These are phyloP conservation scores for Medicago arabica DNA, from an alignment of 306 rosid genomes.

Conservation along the genomic window DNA sequence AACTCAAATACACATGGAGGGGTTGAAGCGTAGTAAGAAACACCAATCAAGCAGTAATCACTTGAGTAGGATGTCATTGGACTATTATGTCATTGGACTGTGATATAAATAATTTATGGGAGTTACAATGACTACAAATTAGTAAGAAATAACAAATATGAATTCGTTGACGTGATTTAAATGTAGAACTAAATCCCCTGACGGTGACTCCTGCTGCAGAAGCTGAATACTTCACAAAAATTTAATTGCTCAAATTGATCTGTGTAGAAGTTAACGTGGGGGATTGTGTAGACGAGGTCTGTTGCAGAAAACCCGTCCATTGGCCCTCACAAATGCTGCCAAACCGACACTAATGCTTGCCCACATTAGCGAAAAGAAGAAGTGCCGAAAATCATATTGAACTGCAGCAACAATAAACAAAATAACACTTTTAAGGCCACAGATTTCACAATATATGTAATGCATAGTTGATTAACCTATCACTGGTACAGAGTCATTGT, in stretches of 20 bases:
- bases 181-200: constrained; percentile 28
- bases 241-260: constrained; percentile 27
- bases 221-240: constrained; percentile 34
- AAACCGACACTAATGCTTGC: constrained; percentile 74
- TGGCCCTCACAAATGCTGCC: constrained; percentile 88
- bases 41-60: constrained; percentile 37
- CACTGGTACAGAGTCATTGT: constrained; percentile 12
- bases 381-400: constrained; percentile 76
- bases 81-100: constrained; percentile 37
- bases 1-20: constrained; percentile 44
- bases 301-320: constrained; percentile 92
- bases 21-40: constrained; percentile 23
- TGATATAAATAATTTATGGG: constrained; percentile 39
- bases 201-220: constrained; percentile 42
- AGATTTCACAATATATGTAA: constrained; percentile 23
- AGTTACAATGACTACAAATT: constrained; percentile 40
- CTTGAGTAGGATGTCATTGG: constrained; percentile 35
- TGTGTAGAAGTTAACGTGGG: constrained; percentile 40
- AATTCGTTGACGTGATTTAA: constrained; percentile 37
- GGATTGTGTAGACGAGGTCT: constrained; percentile 90
- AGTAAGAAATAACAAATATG: constrained; percentile 45
- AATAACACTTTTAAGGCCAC: neutral
- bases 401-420: constrained; percentile 53
- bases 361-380: constrained; percentile 87
- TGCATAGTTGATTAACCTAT: neutral